Percentiles rank a stretch among this genome's conserved stretches.
Evolutionary conservation across 1,284 basidiomycete species (phyloP).

Genomic region (Cystobasidiaceae sp.): DNA sequence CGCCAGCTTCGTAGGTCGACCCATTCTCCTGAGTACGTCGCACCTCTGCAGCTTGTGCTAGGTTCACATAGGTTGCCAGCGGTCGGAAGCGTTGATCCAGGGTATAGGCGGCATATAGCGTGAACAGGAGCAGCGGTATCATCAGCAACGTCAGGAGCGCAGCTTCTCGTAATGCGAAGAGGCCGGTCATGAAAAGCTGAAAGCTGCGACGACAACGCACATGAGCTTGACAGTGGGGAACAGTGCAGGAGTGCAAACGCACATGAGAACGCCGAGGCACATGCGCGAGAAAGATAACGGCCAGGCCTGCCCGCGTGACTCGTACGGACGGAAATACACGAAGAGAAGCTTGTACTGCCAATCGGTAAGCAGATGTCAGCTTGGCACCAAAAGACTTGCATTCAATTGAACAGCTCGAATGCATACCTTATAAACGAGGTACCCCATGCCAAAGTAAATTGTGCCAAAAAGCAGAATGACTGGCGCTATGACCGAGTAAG

Average conservation of each 20-base stretch:
- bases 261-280: constrained; percentile 42
- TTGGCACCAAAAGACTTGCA: too few relatives aligned
- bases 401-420: constrained; percentile 80
- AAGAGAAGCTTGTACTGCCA: constrained; percentile 38
- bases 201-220: constrained; percentile 64
- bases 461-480: constrained; percentile 90
- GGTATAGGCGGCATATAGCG: constrained; percentile 73
- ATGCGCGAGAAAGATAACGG: constrained; percentile 52
- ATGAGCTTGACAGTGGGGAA: neutral
- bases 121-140: constrained; percentile 68
- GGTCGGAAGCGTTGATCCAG: constrained; percentile 67
- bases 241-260: too few relatives aligned
- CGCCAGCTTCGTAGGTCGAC: constrained; percentile 23
- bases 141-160: constrained; percentile 69
- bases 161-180: constrained; percentile 77
- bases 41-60: constrained; percentile 81
- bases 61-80: constrained; percentile 71
- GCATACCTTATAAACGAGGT: constrained; percentile 94
- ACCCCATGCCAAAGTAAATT: constrained; percentile 87
- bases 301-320: constrained; percentile 90
- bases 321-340: constrained; percentile 60
- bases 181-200: constrained; percentile 84
- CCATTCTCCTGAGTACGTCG: constrained; percentile 56
- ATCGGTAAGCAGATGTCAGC: neutral
- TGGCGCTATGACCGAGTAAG: constrained; percentile 93